Base-by-base conservation (phyloP, 768 basidiomycete species). In the Suillus tomentosus region DNA sequence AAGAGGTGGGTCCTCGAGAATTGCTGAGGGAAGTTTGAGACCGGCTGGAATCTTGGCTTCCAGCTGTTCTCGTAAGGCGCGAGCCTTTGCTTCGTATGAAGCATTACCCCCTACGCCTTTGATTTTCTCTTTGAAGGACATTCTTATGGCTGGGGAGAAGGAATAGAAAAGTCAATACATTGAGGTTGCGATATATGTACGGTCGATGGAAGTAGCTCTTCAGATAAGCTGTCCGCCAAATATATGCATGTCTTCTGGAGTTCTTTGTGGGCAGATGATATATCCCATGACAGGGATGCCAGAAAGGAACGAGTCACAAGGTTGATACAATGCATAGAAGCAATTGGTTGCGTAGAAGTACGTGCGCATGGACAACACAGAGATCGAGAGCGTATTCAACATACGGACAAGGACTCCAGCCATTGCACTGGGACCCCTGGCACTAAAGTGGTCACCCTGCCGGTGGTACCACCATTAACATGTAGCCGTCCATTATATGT, bases 1-100 rank as follows among this genome's bases (percentile, higher is more conserved):
- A 63, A 76, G 69, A 10, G 73, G 74, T 27, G 69, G 69, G 11
- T 65, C 60, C 3, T 70, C 67, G 3, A 74, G 65, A 19, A 69
- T 58, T 15, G 66, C 59, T 51, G 64, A 43, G 11, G 66, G 56
- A 31, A 74, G 66, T 15, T 61, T 65, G 34, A 63, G 71, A 42
- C 57, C 37, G 3, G 59, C 43, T 40, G 74, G 74, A 13, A 75
- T 72, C 55, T 71, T 70, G 13, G 40, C 70, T 37, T 71, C 53
- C 43, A 75, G 24, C 22, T 71, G 72, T 37, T 58, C 65, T 31
- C 66, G 48, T 61, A 70, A 69, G 2, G 66, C 66, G 36, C 65
- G 58, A 14, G 67, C 73, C 17, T 65, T 66, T 27, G 62, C 67
- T 17, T 31, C 66, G n/a, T 73, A 75, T 13, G 60, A 39, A 7